phyloP scores from a whole-genome alignment of 768 basidiomycete species.

The Termitomyces sp. region DNA sequence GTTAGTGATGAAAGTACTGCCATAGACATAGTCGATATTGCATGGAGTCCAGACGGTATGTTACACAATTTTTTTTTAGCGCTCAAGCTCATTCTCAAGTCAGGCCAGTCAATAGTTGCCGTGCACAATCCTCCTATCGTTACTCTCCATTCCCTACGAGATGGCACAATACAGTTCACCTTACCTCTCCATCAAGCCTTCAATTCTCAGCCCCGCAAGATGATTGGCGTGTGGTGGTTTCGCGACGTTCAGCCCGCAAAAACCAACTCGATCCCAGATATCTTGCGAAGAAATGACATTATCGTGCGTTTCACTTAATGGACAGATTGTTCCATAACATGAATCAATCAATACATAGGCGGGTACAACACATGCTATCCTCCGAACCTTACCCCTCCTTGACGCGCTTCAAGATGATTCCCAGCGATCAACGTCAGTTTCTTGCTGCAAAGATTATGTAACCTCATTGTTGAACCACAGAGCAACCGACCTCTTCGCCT shows the following conservation, averaged over 20 bases:
- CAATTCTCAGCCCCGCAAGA: constrained; percentile 15
- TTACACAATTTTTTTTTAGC: background rate
- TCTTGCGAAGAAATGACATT: constrained; percentile 61
- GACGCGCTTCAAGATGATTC: constrained; percentile 66
- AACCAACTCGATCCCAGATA: constrained; percentile 57
- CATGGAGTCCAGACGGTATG: constrained; percentile 83
- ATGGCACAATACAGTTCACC: constrained; percentile 53
- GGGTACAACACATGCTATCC: constrained; percentile 69
- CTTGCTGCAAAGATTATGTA: constrained; percentile 3
- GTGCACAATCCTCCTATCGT: constrained; percentile 64
- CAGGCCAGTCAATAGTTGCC: constrained; percentile 69
- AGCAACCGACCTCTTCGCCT: constrained; percentile 76
- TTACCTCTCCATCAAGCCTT: constrained; percentile 30
- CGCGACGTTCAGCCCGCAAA: constrained; percentile 35
- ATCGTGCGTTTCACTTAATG: constrained; percentile 40
- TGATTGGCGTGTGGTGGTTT: constrained; percentile 75
- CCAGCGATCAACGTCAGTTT: constrained; percentile 57
- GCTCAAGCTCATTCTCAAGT: constrained; percentile 7
- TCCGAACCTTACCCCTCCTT: constrained; percentile 65
- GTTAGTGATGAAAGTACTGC: constrained; percentile 31
- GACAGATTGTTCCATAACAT: background rate
- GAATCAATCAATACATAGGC: constrained; percentile 41
- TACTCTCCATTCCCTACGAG: constrained; percentile 73
- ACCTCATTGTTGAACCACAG: constrained; percentile 31
- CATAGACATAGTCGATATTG: constrained; percentile 52